These are phyloP conservation scores for Bryum argenteum DNA, from an alignment of 225 moss, liverwort and hornwort genomes.

Conservation along the genomic window DNA sequence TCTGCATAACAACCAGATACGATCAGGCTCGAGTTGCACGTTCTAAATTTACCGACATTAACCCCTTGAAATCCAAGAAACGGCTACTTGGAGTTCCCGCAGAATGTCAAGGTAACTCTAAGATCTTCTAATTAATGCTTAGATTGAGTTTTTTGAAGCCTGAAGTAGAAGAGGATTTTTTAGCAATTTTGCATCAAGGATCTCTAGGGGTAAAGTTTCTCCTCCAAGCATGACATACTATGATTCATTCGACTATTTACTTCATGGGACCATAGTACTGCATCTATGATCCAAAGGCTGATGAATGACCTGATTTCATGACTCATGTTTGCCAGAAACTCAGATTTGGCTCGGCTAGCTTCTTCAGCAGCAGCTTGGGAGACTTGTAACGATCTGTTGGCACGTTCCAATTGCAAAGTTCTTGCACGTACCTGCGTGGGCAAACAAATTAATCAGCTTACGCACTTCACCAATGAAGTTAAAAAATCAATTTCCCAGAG, in stretches of 20 bases:
- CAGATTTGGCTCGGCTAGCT: conserved; percentile 94
- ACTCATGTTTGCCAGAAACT: conserved; percentile 95
- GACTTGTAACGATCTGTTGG: conserved; percentile 74
- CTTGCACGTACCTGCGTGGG: conserved; percentile 56
- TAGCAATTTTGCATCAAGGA: too few species aligned
- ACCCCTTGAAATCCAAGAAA: too few species aligned
- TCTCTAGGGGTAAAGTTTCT: too few species aligned
- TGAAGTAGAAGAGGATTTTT: too few species aligned
- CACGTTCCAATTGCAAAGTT: conserved; percentile 79
- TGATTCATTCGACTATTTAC: neutral
- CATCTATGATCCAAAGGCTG: neutral
- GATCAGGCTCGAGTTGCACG: conserved; percentile 23
- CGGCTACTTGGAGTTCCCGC: too few species aligned
- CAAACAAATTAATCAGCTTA: conserved; percentile 1
- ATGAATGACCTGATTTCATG: conserved; percentile 78
- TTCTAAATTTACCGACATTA: neutral
- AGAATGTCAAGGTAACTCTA: too few species aligned
- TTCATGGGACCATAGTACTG: neutral
- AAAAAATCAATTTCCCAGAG: neutral
- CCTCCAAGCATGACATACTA: neutral
- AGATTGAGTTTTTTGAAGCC: too few species aligned
- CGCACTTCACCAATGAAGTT: neutral
- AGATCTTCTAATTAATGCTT: too few species aligned
- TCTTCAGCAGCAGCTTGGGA: conserved; percentile 93
- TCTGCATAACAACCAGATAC: conserved; percentile 52